phyloP scores from a whole-genome alignment of 2,329 filamentous ascomycete species.

The Macrophomina phaseolina region DNA sequence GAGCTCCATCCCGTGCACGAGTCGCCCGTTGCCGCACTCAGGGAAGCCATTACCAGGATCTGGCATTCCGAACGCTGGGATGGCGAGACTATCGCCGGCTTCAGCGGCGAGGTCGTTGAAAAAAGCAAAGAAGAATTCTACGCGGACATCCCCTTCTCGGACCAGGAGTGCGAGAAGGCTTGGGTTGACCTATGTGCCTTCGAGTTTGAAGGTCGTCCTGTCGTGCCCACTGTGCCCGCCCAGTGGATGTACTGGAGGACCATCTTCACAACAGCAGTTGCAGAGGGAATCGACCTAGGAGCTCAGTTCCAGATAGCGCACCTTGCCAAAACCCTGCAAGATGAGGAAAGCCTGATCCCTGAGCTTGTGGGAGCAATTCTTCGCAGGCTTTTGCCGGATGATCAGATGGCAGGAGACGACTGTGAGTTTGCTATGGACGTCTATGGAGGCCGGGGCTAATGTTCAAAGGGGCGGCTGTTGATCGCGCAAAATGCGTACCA shows the following conservation, averaged over 20 bases:
- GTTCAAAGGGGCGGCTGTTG: conserved; percentile 41
- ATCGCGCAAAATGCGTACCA: conserved; percentile 39
- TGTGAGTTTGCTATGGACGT: conserved; percentile 18
- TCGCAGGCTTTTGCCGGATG: conserved; percentile 38
- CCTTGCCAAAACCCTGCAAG: conserved; percentile 39
- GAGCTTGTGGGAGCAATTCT: conserved; percentile 46
- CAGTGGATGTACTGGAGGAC: conserved; percentile 57
- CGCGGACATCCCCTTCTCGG: conserved; percentile 58
- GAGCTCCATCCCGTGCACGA: conserved; percentile 47
- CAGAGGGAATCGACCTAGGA: conserved; percentile 49
- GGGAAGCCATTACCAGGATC: conserved; percentile 37
- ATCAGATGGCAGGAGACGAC: conserved; percentile 35
- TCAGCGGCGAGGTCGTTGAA: conserved; percentile 33
- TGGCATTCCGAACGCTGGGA: conserved; percentile 30
- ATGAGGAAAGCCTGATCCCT: conserved; percentile 44
- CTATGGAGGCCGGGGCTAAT: not conserved
- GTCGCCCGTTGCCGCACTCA: conserved; percentile 45
- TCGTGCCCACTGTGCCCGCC: conserved; percentile 55
- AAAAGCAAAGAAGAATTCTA: conserved; percentile 50
- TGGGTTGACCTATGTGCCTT: conserved; percentile 62
- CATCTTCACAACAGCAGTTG: conserved; percentile 48
- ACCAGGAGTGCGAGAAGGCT: conserved; percentile 55
- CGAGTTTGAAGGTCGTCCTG: conserved; percentile 49
- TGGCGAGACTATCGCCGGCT: conserved; percentile 36
- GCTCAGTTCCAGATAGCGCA: conserved; percentile 44